phyloP scores from a whole-genome alignment of 2,329 filamentous ascomycete genomes.

The Fusarium sp. region DNA sequence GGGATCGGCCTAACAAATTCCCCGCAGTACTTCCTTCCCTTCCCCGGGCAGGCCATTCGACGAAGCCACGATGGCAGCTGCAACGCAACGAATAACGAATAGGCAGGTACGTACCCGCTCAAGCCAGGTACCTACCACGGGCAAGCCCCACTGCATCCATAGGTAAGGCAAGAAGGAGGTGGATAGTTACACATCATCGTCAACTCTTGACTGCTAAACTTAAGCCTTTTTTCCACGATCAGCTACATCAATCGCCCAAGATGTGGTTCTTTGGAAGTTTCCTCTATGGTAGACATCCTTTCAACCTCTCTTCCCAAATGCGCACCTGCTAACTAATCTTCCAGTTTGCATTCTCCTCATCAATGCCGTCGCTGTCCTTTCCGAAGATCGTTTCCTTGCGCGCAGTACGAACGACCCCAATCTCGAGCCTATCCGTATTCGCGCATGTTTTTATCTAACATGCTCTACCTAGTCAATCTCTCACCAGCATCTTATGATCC shows the following conservation, averaged over 20 bases:
- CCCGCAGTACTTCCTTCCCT: conserved; percentile 34
- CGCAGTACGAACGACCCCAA: conserved; percentile 60
- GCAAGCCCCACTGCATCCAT: neutral
- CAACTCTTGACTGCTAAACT: conserved; percentile 20
- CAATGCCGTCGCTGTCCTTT: conserved; percentile 93
- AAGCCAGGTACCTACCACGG: neutral
- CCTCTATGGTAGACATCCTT: conserved; percentile 66
- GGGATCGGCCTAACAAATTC: conserved; percentile 53
- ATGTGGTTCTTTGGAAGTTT: conserved; percentile 81
- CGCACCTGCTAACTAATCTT: conserved; percentile 26
- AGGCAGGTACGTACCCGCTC: conserved; percentile 8
- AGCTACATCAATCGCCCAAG: conserved; percentile 33
- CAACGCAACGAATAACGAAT: neutral
- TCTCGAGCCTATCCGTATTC: neutral
- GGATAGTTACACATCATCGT: conserved; percentile 42
- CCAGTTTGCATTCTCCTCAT: conserved; percentile 83
- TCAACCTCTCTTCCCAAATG: neutral
- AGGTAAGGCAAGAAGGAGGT: neutral
- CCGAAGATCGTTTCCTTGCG: conserved; percentile 91
- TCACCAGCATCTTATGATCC: conserved; percentile 77
- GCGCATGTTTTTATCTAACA: conserved; percentile 30
- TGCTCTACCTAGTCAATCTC: conserved; percentile 73
- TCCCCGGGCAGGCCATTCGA: conserved; percentile 9
- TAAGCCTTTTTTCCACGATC: neutral
- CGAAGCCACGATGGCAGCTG: conserved; percentile 31